Percentiles rank a stretch among this genome's conserved stretches.
These are phyloP conservation scores for Cytospora schulzeri DNA, from an alignment of 2,329 filamentous ascomycete species.

Conservation along the genomic window DNA sequence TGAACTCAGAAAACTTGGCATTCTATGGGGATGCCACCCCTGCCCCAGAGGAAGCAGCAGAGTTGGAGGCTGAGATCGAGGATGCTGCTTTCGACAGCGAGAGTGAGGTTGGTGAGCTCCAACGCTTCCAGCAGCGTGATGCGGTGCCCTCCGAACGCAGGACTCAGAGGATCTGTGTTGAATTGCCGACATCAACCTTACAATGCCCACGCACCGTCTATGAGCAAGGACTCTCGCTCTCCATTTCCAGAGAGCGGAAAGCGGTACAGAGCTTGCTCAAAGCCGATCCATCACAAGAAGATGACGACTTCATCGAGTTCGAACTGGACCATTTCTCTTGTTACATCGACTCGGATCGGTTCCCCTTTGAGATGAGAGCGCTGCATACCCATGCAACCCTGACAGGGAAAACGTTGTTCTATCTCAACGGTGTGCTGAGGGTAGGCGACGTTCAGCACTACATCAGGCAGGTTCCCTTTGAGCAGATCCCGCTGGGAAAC, in stretches of 20 bases:
- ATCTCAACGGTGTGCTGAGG: conserved; percentile 63
- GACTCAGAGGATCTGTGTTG: conserved; percentile 29
- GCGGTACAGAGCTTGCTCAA: conserved; percentile 38
- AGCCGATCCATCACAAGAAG: conserved; percentile 20
- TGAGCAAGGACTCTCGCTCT: conserved; percentile 21
- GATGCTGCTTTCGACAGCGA: not conserved
- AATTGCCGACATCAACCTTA: conserved; percentile 34
- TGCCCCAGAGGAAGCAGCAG: not conserved
- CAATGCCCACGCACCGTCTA: conserved; percentile 35
- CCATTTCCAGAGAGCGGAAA: conserved; percentile 34
- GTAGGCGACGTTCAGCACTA: conserved; percentile 47
- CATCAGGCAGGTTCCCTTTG: conserved; percentile 59
- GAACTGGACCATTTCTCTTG: conserved; percentile 60
- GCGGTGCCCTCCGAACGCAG: not conserved
- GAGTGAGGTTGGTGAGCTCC: not conserved
- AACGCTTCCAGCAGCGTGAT: not conserved
- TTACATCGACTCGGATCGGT: conserved; percentile 46
- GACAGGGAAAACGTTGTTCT: conserved; percentile 42
- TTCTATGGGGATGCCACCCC: conserved; percentile 3
- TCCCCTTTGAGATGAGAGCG: conserved; percentile 54
- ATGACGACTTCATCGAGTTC: conserved; percentile 48
- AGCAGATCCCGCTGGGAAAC: conserved; percentile 64
- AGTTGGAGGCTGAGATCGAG: not conserved
- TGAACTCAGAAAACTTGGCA: not conserved
- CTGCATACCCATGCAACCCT: conserved; percentile 54